Evolutionary conservation across 768 basidiomycete genomes (phyloP), one percentile per base, ranked within the genome.

Genomic region (Russula sp.): DNA sequence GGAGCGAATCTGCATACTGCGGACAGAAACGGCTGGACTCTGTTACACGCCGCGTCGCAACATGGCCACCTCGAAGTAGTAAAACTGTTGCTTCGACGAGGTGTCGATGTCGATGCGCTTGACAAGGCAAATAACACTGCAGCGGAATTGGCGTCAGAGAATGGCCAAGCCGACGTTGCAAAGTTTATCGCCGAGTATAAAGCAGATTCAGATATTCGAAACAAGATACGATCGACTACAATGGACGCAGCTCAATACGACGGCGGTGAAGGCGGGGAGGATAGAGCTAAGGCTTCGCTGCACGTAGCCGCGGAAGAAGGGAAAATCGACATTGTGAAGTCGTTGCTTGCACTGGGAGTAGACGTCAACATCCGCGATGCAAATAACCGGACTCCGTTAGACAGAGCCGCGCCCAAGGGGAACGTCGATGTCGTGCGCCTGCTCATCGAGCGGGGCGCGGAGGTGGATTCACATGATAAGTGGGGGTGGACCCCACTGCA

Each of bases 361-460:
- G 63, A 59, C 51, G 22, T 30, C 28, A 57, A 57, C n/a, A 11
- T 18, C 22, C 16, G 8, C 5, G 14, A 57, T 22, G 4, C 13
- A 22, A 24, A 13, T 1, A 7, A 44, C n/a, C 4, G 22, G 40
- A 64, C 63, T 2, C 18, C 52, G 3, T 34, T 64, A 8, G 13
- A 24, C 16, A 24, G 20, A 16, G 63, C 58, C 8, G 40, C 58
- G 11, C 13, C 0, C 6, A 18, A 38, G 5, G 63, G 58, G n/a
- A 32, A 38, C 3, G 4, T 50, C 16, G 42, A 64, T 1, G 46
- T 54, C 22, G 59, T 38, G 11, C 24, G 42, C n/a, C 26, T 36
- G 13, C 51, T 64, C 7, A 20, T 64, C 34, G 58, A 53, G 16
- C 26, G 20, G 10, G 42, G 34, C 14, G 63, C 59, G 22, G 59